phyloP scores from a whole-genome alignment of 331 rosid species.

The Spiraea crenata region DNA sequence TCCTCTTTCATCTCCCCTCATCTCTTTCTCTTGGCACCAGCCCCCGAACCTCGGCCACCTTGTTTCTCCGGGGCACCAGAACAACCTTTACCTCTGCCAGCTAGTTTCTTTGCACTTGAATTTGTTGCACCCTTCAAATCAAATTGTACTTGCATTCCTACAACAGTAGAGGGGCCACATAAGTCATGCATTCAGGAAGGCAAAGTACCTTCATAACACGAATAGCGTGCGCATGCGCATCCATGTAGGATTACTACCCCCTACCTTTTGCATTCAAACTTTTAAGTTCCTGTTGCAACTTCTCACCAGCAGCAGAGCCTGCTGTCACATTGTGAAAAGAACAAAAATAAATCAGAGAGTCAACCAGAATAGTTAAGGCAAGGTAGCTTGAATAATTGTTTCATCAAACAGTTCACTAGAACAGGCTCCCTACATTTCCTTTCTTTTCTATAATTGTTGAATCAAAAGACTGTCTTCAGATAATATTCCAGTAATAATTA shows the following conservation, averaged over 20 bases:
- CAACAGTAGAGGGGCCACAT: slow-evolving; percentile 12
- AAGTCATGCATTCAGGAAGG: slow-evolving; percentile 14
- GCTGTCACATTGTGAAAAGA: slow-evolving; percentile 27
- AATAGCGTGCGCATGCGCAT: neutral
- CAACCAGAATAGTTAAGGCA: neutral
- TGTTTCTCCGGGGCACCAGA: slow-evolving; percentile 44
- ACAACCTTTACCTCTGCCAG: slow-evolving; percentile 67
- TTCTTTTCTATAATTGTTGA: neutral
- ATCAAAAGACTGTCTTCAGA: neutral
- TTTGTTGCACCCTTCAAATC: slow-evolving; percentile 68
- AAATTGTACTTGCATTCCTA: slow-evolving; percentile 69
- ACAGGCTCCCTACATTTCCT: neutral
- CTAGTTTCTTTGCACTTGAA: slow-evolving; percentile 54
- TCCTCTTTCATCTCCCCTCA: slow-evolving; percentile 32
- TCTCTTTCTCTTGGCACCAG: slow-evolving; percentile 77
- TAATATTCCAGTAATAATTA: neutral
- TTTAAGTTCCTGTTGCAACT: slow-evolving; percentile 79
- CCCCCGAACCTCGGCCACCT: slow-evolving; percentile 55
- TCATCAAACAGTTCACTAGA: neutral
- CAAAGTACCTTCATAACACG: neutral
- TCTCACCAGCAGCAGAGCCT: slow-evolving; percentile 55
- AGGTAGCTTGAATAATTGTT: neutral
- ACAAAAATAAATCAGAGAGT: slow-evolving; percentile 4
- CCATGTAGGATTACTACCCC: slow-evolving; percentile 12
- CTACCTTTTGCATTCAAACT: slow-evolving; percentile 76